Evolutionary conservation across 2,329 filamentous ascomycete species (phyloP).

Genomic region (Cryphonectria radicalis): DNA sequence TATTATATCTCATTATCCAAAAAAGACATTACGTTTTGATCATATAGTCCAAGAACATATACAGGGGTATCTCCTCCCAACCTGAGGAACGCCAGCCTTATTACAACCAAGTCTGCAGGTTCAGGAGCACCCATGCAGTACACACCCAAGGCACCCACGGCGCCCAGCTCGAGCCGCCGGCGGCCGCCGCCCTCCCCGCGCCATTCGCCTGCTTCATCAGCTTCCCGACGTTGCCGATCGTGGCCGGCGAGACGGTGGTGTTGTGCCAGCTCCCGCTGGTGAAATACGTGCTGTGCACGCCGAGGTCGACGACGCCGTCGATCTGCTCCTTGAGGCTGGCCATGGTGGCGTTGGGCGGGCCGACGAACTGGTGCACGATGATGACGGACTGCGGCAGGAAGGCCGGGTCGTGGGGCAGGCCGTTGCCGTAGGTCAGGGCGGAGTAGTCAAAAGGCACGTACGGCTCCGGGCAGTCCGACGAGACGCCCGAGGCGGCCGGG

Average conservation of each 20-base stretch:
- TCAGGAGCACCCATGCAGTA: neutral
- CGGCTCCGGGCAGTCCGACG: conserved; percentile 26
- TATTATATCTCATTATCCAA: neutral
- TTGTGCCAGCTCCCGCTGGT: conserved; percentile 32
- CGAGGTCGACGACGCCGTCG: conserved; percentile 20
- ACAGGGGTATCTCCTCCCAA: neutral
- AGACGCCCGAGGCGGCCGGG: conserved; percentile 16
- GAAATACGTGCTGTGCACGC: conserved; percentile 31
- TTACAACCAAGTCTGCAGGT: neutral
- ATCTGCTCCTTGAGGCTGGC: conserved; percentile 29
- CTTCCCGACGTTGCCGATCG: conserved; percentile 24
- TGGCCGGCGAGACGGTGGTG: conserved; percentile 24
- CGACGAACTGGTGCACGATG: conserved; percentile 31
- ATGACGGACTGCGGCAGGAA: conserved; percentile 27
- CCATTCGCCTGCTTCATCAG: conserved; percentile 18
- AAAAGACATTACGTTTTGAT: neutral
- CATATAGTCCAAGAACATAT: neutral
- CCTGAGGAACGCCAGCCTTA: neutral
- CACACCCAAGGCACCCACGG: conserved; percentile 9
- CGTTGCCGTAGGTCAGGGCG: conserved; percentile 16
- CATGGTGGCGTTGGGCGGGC: conserved; percentile 25
- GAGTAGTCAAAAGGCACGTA: conserved; percentile 26
- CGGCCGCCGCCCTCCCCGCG: neutral
- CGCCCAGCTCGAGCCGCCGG: neutral
- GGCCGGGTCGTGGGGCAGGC: conserved; percentile 27